Evolutionary conservation across 1,284 basidiomycete species (phyloP).

Genomic region (Amylostereum areolatum): DNA sequence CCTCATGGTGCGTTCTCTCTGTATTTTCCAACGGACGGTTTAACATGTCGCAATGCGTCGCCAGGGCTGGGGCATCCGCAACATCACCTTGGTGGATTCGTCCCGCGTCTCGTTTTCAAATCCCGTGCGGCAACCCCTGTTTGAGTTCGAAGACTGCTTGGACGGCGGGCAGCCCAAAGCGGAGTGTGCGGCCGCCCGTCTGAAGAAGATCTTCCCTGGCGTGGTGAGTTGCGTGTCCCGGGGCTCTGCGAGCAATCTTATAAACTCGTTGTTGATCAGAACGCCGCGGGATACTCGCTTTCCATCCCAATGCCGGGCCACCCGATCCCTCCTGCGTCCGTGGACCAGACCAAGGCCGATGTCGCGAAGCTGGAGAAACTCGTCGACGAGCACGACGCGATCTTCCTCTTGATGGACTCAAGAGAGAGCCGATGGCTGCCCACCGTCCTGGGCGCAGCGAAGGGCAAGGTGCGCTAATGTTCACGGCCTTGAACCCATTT

Average conservation of each 20-base stretch:
- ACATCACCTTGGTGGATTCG: conserved; percentile 90
- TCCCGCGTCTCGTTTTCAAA: conserved; percentile 93
- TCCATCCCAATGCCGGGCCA: conserved; percentile 98
- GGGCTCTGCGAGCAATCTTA: background rate
- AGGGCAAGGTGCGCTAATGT: conserved; percentile 63
- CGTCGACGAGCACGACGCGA: conserved; percentile 79
- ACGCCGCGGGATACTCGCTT: conserved; percentile 70
- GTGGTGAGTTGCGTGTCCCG: conserved; percentile 54
- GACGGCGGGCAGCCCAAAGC: conserved; percentile 93
- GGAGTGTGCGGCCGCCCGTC: conserved; percentile 79
- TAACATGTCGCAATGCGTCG: background rate
- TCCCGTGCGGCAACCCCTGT: conserved; percentile 93
- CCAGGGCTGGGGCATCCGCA: conserved; percentile 92
- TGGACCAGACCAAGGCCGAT: conserved; percentile 58
- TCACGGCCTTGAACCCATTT: background rate
- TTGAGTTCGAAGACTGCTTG: conserved; percentile 93
- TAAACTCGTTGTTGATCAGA: conserved; percentile 36
- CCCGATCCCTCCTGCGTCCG: conserved; percentile 61
- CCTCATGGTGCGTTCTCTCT: conserved; percentile 61
- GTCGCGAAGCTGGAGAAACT: conserved; percentile 72
- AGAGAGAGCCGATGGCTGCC: conserved; percentile 95
- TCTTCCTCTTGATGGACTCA: conserved; percentile 98
- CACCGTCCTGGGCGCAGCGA: conserved; percentile 78
- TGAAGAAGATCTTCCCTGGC: conserved; percentile 90
- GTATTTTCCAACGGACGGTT: background rate